Evolutionary conservation across 192 early-diverging fungal genomes (phyloP).

Genomic region (Haplosporangium gracile): DNA sequence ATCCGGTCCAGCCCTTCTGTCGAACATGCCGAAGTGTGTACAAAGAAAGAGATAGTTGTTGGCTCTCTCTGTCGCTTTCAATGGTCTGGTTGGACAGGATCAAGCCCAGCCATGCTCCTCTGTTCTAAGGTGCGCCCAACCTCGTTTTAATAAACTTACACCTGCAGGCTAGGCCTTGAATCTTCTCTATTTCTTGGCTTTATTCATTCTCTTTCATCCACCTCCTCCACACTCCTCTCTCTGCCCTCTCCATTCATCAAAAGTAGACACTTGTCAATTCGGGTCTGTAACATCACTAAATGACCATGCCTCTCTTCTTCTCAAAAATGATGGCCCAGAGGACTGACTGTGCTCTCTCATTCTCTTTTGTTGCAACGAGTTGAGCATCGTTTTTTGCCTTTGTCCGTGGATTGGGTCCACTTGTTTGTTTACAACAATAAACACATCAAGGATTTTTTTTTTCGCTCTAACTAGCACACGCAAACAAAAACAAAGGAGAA

Average conservation of each 20-base stretch:
- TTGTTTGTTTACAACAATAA: neutral
- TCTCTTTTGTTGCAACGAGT: neutral
- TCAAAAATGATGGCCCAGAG: neutral
- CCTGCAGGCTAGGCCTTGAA: neutral
- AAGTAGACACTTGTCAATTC: neutral
- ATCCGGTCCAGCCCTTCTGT: constrained; percentile 1
- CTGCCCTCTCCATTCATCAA: neutral
- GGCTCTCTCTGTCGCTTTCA: neutral
- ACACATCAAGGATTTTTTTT: too few relatives aligned
- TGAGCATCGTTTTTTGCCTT: neutral
- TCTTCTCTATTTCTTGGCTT: neutral
- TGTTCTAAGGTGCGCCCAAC: neutral
- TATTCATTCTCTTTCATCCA: neutral
- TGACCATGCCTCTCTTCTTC: neutral
- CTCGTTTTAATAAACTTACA: constrained; percentile 7
- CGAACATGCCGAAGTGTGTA: neutral
- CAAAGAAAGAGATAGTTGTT: neutral
- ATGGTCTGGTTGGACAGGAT: neutral
- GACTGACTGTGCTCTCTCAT: neutral
- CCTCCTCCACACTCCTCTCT: neutral
- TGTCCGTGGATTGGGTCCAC: neutral
- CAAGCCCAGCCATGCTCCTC: neutral
- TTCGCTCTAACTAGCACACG: neutral
- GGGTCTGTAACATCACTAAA: neutral
- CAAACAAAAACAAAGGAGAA: constrained; percentile 7